Conservation (phyloP, 2,329 filamentous ascomycete species). For the Aspergillus sp. region DNA sequence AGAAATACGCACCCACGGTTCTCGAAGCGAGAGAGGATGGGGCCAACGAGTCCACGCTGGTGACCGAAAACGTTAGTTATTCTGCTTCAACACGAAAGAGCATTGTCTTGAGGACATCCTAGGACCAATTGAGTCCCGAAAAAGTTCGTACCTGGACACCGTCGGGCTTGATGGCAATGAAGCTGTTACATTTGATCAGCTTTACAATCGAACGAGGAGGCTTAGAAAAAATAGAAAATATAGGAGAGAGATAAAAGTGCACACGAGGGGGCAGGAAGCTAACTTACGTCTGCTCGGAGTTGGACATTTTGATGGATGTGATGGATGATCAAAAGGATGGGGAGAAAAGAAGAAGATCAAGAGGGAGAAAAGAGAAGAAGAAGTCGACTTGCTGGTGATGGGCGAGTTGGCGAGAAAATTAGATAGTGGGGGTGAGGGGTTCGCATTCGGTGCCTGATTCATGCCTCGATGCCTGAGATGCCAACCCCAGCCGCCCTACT, state of each 20-base stretch:
- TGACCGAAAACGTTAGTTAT: slow-evolving; percentile 18
- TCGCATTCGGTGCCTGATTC: slow-evolving; percentile 1
- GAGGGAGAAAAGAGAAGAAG: slow-evolving; percentile 14
- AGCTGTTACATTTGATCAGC: slow-evolving; percentile 56
- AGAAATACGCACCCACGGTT: slow-evolving; percentile 67
- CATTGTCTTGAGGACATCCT: not conserved
- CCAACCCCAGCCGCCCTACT: slow-evolving; percentile 4
- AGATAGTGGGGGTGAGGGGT: slow-evolving; percentile 19
- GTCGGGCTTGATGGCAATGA: slow-evolving; percentile 99
- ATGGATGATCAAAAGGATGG: slow-evolving; percentile 12
- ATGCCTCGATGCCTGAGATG: slow-evolving; percentile 1
- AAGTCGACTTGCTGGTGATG: slow-evolving; percentile 5
- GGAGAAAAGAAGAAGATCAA: slow-evolving; percentile 19
- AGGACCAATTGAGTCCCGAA: not conserved
- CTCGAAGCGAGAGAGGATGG: slow-evolving; percentile 98
- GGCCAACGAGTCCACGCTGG: slow-evolving; percentile 93
- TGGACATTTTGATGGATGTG: slow-evolving; percentile 57
- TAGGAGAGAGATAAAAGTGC: slow-evolving; percentile 5
- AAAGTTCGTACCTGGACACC: slow-evolving; percentile 77
- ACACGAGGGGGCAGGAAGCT: slow-evolving; percentile 5
- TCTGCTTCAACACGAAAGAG: slow-evolving; percentile 7
- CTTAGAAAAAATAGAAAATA: slow-evolving; percentile 3
- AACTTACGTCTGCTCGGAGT: slow-evolving; percentile 78
- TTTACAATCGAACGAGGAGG: slow-evolving; percentile 17
- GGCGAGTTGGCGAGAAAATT: slow-evolving; percentile 22